Conservation (phyloP, 169 alveolate genomes). For the Plasmodium ovale region DNA sequence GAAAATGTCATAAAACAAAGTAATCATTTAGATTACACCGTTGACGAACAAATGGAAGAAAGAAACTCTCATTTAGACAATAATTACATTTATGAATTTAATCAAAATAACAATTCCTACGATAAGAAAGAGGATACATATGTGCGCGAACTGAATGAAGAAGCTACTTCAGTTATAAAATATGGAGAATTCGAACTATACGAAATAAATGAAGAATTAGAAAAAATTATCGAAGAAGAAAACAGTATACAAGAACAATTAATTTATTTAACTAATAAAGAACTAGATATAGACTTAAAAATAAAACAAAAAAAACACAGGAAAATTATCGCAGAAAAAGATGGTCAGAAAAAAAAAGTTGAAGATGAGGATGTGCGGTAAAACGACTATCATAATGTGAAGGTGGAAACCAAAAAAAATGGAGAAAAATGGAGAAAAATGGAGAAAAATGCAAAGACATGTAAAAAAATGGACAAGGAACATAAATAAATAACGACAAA, state of each 20-base stretch:
- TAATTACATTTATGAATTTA: neutral
- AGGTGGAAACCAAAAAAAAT: no score
- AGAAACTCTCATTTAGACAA: neutral
- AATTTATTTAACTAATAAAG: conserved; percentile 57
- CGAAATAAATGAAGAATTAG: conserved; percentile 64
- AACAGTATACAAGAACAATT: conserved; percentile 56
- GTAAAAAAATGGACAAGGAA: no score
- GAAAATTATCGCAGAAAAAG: conserved; percentile 10
- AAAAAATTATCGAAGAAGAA: conserved; percentile 67
- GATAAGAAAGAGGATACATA: neutral
- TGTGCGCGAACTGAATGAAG: neutral
- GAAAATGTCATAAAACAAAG: neutral
- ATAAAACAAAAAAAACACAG: conserved; percentile 4
- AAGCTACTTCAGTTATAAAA: conserved; percentile 29
- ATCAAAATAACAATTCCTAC: neutral
- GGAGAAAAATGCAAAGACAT: neutral
- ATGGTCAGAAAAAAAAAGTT: neutral
- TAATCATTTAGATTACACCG: neutral
- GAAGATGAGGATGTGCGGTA: neutral
- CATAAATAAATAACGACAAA: no score
- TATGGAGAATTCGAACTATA: conserved; percentile 45
- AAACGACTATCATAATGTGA: conserved; percentile 1
- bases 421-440: neutral
- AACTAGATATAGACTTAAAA: conserved; percentile 39
- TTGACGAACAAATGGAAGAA: neutral